Percentiles rank a stretch among this genome's conserved stretches.
Conservation (phyloP, 2,329 filamentous ascomycete genomes). For the Remersonia thermophila region DNA sequence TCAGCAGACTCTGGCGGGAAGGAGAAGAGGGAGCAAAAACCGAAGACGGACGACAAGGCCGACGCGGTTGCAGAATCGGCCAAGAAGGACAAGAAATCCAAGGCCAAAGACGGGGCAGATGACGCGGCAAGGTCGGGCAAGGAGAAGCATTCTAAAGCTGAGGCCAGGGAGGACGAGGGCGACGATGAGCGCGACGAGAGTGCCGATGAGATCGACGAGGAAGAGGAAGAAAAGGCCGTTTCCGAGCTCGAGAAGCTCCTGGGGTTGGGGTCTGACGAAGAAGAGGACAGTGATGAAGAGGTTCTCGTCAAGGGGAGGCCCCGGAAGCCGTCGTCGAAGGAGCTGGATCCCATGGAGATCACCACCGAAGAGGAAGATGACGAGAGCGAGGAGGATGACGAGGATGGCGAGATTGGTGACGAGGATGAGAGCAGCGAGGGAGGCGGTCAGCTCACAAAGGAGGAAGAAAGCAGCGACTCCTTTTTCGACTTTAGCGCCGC, state of each 20-base stretch:
- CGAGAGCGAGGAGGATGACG: constrained; percentile 11
- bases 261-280: constrained; percentile 18
- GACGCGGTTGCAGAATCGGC: constrained; percentile 8
- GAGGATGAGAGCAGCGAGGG: constrained; percentile 12
- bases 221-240: constrained; percentile 12
- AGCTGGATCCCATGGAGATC: constrained; percentile 24
- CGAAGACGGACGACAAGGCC: constrained; percentile 20
- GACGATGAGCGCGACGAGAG: constrained; percentile 14
- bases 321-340: constrained; percentile 12
- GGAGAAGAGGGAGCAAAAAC: constrained; percentile 21
- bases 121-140: constrained; percentile 5
- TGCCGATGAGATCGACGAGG: constrained; percentile 5
- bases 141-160: constrained; percentile 5
- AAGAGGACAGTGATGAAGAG: constrained; percentile 10
- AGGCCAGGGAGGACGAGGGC: constrained; percentile 4
- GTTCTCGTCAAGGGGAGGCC: constrained; percentile 16
- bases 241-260: constrained; percentile 15
- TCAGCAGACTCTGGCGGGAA: constrained; percentile 6
- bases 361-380: constrained; percentile 14
- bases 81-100: constrained; percentile 5
- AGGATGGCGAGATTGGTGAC: constrained; percentile 16
- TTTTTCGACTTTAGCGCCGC: neutral
- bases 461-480: constrained; percentile 12
- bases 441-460: neutral
- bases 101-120: constrained; percentile 1